Base-by-base conservation (phyloP, 2,329 filamentous ascomycete genomes). In the Penicillium paneum region DNA sequence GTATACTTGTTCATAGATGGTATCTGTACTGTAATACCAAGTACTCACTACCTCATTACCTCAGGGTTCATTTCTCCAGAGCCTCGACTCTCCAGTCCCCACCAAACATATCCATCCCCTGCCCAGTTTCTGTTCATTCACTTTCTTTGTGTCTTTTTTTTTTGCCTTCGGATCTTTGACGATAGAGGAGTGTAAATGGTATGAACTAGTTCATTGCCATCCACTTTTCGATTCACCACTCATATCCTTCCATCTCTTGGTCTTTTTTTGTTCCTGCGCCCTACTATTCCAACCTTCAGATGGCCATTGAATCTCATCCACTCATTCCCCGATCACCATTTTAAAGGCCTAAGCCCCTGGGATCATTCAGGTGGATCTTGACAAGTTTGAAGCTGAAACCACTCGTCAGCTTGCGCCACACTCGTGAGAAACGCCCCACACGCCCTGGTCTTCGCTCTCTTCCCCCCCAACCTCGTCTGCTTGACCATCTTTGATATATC, bases 331-430 rank as follows among this genome's bases (percentile, higher is more conserved):
- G 55, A 64, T 60, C 61, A 56, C 63, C 66, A 64, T 69, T 66
- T 66, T 65, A 63, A 63, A 63, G 52, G 56, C 47, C 58, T 51
- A 54, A 58, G 50, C 62, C 42, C 56, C 57, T 48, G 43, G 29
- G 36, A 35, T 40, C 36, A 35, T 39, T 40, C 26, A 15, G 39
- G 62, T 63, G 62, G 62, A 62, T 58, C 56, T 52, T 54, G 52
- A 62, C 59, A 61, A 61, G 53, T 55, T 59, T 57, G 62, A 69
- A 71, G 70, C 71, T 73, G 71, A 74, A 70, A 64, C 61, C 52
- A 51, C 60, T 67, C 64, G 64, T 74, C 72, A 75, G 72, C 73
- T 76, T 76, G 73, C 73, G 73, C 73, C 73, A 76, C 73, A 75
- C 71, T 74, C 65, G 65, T 65, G 45, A 52, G 51, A 54, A 61